Evolutionary conservation across 441 rosid genomes (phyloP), one percentile per base, ranked within the genome.

Genomic region (Capsella rubella): DNA sequence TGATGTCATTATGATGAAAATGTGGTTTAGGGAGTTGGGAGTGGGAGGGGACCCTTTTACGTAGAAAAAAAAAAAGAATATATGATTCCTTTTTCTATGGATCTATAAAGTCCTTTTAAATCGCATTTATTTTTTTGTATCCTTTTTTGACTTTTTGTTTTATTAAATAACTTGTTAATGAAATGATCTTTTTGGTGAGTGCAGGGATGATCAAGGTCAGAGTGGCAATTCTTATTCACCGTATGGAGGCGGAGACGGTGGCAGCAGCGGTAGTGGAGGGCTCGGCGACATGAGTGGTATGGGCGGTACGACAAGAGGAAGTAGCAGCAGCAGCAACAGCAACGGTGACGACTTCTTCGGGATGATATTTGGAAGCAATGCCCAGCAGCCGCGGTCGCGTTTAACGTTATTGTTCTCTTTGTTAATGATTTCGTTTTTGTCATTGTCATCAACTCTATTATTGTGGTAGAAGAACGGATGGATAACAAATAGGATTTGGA

Each of bases 361-460:
- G 69, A 91, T 94, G 90, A 87, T 87, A 75, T 94, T 94, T 2
- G 89, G 96, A 71, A 83, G 88, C 73, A 78, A 74, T 27, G 85
- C 84, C 15, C 60, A 82, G 8, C 60, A 82, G 8, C 72, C 87
- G 1, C 70, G 53, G 43, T 68, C 73, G 4, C 77, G 83, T 40
- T 67, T 69, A 42, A 79, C 63, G 52, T 78, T 85, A 66, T 46
- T 58, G 29, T 77, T 85, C 47, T 32, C 80, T 71, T 65, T 85
- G 77, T 35, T 85, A 73, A 81, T 80, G 78, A 83, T 87, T 88
- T 80, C 82, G 60, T 53, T 80, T 80, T 78, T 84, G 64, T 66
- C 76, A 53, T 58, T 39, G 34, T 77, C 73, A 60, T 77, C 73
- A 60, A 72, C 80, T 64, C 34, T 64, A 76, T 76, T 76, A 71